Evolutionary conservation across 148 eudicot genomes (phyloP).

Genomic region (Rhododendron simsii): DNA sequence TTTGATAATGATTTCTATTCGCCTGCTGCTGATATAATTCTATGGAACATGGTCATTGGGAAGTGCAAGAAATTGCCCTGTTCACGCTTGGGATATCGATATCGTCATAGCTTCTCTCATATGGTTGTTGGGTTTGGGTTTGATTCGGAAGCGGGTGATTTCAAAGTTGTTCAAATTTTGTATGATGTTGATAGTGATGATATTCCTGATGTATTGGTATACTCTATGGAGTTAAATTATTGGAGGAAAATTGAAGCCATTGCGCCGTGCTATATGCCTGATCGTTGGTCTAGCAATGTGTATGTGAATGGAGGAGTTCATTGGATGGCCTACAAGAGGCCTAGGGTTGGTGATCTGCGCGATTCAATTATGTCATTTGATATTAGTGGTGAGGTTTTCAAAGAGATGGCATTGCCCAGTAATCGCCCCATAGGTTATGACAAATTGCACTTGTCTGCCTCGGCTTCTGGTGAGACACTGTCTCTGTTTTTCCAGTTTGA

Average conservation of each 20-base stretch:
- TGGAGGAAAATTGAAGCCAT: constrained; percentile 21
- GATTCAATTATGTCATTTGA: constrained; percentile 28
- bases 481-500: constrained; percentile 16
- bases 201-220: constrained; percentile 17
- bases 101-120: constrained; percentile 15
- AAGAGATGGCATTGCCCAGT: constrained; percentile 20
- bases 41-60: constrained; percentile 28
- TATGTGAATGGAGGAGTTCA: constrained; percentile 26
- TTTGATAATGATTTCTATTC: constrained; percentile 23
- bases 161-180: constrained; percentile 21
- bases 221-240: constrained; percentile 1
- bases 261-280: constrained; percentile 27
- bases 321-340: constrained; percentile 25
- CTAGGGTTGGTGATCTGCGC: not conserved
- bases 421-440: not conserved
- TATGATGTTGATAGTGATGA: not conserved
- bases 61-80: constrained; percentile 16
- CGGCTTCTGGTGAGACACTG: constrained; percentile 12
- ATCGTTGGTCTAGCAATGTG: constrained; percentile 23
- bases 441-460: constrained; percentile 11
- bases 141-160: constrained; percentile 17
- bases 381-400: constrained; percentile 19
- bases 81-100: not conserved
- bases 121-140: constrained; percentile 29
- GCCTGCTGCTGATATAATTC: constrained; percentile 9